These are phyloP conservation scores for Polytrichum commune DNA, from an alignment of 225 moss, liverwort and hornwort genomes.

Conservation along the genomic window DNA sequence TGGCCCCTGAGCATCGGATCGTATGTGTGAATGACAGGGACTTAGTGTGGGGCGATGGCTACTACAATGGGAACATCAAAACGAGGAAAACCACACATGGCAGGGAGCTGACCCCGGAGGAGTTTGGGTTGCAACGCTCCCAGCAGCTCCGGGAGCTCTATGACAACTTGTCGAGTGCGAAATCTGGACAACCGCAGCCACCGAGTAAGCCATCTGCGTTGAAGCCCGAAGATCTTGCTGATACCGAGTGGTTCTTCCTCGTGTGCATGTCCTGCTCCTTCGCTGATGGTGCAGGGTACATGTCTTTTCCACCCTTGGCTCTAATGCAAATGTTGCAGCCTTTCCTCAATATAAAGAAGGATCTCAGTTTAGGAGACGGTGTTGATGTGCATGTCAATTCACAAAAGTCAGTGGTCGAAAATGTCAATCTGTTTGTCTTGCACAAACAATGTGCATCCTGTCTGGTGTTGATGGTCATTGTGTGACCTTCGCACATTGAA, in stretches of 20 bases:
- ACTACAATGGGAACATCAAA: conserved; percentile 90
- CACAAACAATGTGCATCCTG: too few relatives aligned
- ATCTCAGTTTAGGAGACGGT: too few relatives aligned
- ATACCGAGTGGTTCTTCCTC: conserved; percentile 97
- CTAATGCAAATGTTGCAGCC: too few relatives aligned
- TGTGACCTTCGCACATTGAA: too few relatives aligned
- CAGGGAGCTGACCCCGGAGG: conserved; percentile 78
- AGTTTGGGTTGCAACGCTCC: conserved; percentile 89
- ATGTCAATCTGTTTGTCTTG: too few relatives aligned
- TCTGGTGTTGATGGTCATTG: too few relatives aligned
- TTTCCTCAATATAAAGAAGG: too few relatives aligned
- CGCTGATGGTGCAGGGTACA: conserved; percentile 75
- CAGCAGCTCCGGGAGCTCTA: conserved; percentile 88
- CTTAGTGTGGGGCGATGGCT: conserved; percentile 86
- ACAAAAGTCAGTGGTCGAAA: too few relatives aligned
- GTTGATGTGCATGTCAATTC: too few relatives aligned
- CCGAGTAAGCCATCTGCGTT: conserved; percentile 80
- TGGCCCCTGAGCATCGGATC: too few relatives aligned
- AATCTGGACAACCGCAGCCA: conserved; percentile 37
- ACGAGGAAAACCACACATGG: conserved; percentile 82
- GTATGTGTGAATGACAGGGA: conserved; percentile 32
- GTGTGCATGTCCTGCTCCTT: conserved; percentile 96
- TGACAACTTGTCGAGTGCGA: conserved; percentile 50
- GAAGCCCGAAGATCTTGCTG: conserved; percentile 92
- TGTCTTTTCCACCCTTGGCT: conserved; percentile 3